Evolutionary conservation across 495 filamentous ascomycete genomes (phyloP).

Genomic region (Letharia lupina): DNA sequence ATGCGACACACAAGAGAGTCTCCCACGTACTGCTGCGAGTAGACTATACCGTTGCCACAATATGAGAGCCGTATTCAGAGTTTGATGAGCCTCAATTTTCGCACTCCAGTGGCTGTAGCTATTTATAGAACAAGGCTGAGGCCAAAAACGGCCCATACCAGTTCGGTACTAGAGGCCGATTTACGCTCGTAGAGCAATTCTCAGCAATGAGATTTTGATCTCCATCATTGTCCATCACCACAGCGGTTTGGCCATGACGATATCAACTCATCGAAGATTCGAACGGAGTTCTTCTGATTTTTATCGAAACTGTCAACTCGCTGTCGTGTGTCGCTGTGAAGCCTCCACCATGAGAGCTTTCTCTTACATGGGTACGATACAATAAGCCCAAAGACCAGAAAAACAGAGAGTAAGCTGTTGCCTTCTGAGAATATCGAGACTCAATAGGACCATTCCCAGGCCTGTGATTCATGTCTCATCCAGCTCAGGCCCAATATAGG

Average conservation of each 20-base stretch:
- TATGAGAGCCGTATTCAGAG: background rate
- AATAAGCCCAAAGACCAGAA: too few species aligned
- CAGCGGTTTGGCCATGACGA: too few species aligned
- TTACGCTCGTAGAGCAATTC: background rate
- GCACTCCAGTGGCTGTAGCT: background rate
- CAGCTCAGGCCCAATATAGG: background rate
- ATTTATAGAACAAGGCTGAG: background rate
- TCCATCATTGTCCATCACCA: too few species aligned
- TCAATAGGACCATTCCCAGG: background rate
- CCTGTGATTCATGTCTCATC: background rate
- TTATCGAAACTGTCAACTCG: too few species aligned
- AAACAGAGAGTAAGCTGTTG: background rate
- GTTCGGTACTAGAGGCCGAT: background rate
- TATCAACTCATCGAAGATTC: too few species aligned
- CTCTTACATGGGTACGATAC: too few species aligned
- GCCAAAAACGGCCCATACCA: background rate
- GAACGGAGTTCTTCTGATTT: too few species aligned
- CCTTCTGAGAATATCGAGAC: background rate
- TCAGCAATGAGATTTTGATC: too few species aligned
- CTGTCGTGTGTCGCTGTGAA: too few species aligned
- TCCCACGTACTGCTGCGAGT: background rate
- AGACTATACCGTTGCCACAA: background rate
- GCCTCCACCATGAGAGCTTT: too few species aligned
- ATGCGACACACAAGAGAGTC: background rate
- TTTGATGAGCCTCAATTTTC: background rate